A percentile compares a stretch with the other conserved stretches of the same genome.
phyloP scores from a whole-genome alignment of 2,329 filamentous ascomycete genomes.

The Aspergillus eucalypticola region DNA sequence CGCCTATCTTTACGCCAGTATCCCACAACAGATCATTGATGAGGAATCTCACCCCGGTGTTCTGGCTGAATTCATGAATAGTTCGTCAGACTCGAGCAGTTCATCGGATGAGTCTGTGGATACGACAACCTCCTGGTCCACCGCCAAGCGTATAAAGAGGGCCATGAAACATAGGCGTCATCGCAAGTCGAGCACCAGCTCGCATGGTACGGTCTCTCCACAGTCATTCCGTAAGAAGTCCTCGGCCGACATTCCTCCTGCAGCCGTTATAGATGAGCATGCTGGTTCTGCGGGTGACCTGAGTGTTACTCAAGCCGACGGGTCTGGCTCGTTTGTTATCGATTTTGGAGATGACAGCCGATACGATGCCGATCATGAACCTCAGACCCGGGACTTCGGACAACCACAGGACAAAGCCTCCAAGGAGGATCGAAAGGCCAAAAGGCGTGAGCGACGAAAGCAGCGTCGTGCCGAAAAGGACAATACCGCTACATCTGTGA shows the following conservation, averaged over 20 bases:
- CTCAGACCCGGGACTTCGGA: constrained; percentile 35
- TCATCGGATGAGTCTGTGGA: constrained; percentile 68
- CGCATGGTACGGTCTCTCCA: constrained; percentile 49
- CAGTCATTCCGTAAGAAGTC: constrained; percentile 28
- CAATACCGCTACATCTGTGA: constrained; percentile 1
- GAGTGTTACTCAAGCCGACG: constrained; percentile 23
- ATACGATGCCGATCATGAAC: constrained; percentile 32
- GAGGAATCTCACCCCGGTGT: constrained; percentile 86
- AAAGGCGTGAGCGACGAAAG: constrained; percentile 28
- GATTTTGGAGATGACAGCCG: constrained; percentile 30
- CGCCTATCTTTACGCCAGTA: constrained; percentile 88
- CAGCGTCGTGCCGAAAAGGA: constrained; percentile 19
- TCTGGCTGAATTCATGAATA: constrained; percentile 75
- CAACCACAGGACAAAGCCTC: constrained; percentile 19
- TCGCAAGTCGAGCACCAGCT: constrained; percentile 75
- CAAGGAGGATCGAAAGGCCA: constrained; percentile 16
- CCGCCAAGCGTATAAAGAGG: constrained; percentile 72
- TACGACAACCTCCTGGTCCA: constrained; percentile 68
- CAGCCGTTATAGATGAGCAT: constrained; percentile 19
- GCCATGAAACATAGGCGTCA: constrained; percentile 70
- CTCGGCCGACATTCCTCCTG: constrained; percentile 17
- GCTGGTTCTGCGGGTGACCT: constrained; percentile 26
- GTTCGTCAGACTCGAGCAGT: constrained; percentile 47
- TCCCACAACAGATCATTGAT: constrained; percentile 88
- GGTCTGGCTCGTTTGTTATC: constrained; percentile 24